Evolutionary conservation across 148 eudicot genomes (phyloP).

Genomic region (Fagopyrum tataricum): DNA sequence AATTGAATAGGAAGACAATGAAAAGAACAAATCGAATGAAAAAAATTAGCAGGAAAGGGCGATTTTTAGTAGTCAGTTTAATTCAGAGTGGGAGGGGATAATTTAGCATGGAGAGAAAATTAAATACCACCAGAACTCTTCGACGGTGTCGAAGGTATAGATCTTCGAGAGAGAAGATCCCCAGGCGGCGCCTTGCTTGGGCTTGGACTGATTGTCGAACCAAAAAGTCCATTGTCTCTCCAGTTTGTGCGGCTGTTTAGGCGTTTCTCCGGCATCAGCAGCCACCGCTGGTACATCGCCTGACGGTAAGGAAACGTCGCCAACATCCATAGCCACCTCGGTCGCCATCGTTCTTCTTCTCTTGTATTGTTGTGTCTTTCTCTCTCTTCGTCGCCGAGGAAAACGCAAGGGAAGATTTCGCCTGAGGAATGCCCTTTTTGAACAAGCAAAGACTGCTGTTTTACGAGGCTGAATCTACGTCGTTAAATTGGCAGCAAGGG

Average conservation of each 20-base stretch:
- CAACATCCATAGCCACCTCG: slow-evolving; percentile 16
- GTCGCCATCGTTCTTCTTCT: slow-evolving; percentile 16
- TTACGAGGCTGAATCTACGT: not conserved
- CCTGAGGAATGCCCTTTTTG: not conserved
- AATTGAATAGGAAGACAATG: not conserved
- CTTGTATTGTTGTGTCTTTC: slow-evolving; percentile 2
- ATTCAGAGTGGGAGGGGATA: too few species aligned
- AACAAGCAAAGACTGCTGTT: not conserved
- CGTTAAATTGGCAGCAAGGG: not conserved
- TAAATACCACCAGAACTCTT: slow-evolving; percentile 89
- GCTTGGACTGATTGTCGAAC: slow-evolving; percentile 79
- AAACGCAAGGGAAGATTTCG: slow-evolving; percentile 6
- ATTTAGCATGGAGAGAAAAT: not conserved
- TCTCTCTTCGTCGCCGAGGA: not conserved
- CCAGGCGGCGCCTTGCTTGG: slow-evolving; percentile 94
- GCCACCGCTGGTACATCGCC: slow-evolving; percentile 18
- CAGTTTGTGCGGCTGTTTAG: slow-evolving; percentile 50
- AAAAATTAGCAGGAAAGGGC: not conserved
- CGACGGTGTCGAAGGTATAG: slow-evolving; percentile 80
- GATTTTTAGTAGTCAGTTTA: too few species aligned
- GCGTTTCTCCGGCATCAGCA: slow-evolving; percentile 20
- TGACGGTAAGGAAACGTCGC: slow-evolving; percentile 3
- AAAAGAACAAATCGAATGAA: not conserved
- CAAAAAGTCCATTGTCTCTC: slow-evolving; percentile 93
- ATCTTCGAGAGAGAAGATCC: slow-evolving; percentile 61